A percentile compares a stretch with the other conserved stretches of the same genome.
Conservation (phyloP, 2,329 filamentous ascomycete species). For the Dichotomopilus funicola region DNA sequence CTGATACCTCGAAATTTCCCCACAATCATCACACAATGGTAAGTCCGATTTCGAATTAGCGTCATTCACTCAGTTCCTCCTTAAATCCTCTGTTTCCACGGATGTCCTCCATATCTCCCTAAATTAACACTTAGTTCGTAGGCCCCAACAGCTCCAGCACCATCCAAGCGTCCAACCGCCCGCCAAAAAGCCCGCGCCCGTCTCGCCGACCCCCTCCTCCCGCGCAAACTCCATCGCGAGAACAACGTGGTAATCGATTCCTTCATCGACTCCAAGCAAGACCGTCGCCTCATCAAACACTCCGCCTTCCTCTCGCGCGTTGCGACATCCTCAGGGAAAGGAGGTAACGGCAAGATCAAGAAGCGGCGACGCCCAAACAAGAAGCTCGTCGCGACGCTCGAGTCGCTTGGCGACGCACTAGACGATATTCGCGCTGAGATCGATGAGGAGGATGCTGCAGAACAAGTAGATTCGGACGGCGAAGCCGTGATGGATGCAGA, state of each 20-base stretch:
- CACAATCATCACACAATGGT: not conserved
- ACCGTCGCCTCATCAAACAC: slow-evolving; percentile 79
- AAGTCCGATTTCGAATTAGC: not conserved
- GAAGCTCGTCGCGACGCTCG: slow-evolving; percentile 70
- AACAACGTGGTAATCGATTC: slow-evolving; percentile 45
- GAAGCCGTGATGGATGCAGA: slow-evolving; percentile 27
- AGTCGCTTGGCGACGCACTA: slow-evolving; percentile 72
- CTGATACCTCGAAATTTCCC: too few relatives aligned
- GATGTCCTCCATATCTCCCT: not conserved
- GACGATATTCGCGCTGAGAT: slow-evolving; percentile 52
- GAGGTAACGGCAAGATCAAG: not conserved
- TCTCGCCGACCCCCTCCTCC: slow-evolving; percentile 44
- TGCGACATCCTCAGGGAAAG: slow-evolving; percentile 48
- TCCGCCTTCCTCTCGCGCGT: slow-evolving; percentile 73
- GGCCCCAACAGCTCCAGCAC: slow-evolving; percentile 23
- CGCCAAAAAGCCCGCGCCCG: slow-evolving; percentile 50
- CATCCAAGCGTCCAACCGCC: slow-evolving; percentile 46
- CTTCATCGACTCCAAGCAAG: slow-evolving; percentile 70
- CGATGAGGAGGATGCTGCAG: slow-evolving; percentile 42
- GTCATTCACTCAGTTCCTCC: too few relatives aligned
- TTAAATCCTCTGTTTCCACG: not conserved
- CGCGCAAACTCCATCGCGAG: slow-evolving; percentile 46
- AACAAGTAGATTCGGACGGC: slow-evolving; percentile 16
- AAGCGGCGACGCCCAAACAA: slow-evolving; percentile 42
- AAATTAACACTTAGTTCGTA: slow-evolving; percentile 6